Percentiles rank a stretch among this genome's conserved stretches.
Evolutionary conservation across 164 flowering plant species (phyloP).

Genomic region (Santalum album): DNA sequence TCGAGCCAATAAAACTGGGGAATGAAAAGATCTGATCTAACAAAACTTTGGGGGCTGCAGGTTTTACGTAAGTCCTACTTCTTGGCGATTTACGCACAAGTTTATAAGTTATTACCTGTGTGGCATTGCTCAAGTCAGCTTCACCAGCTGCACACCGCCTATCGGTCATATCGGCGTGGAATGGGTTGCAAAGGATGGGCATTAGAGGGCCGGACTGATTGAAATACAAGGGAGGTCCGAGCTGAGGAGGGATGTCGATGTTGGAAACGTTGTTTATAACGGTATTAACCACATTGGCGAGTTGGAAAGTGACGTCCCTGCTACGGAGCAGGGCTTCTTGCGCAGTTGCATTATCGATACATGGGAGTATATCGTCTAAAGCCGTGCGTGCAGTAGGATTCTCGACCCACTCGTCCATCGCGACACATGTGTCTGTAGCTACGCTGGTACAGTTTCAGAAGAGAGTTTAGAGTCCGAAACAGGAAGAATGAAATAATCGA

Average conservation of each 20-base stretch:
- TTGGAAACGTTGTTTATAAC: conserved; percentile 52
- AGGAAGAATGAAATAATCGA: too few relatives aligned
- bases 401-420: conserved; percentile 84
- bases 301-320: conserved; percentile 47
- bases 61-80: too few relatives aligned
- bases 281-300: conserved; percentile 41
- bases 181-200: conserved; percentile 68
- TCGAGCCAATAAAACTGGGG: too few relatives aligned
- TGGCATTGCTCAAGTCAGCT: conserved; percentile 42
- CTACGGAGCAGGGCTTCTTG: conserved; percentile 45
- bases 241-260: conserved; percentile 36
- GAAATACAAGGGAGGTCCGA: conserved; percentile 34
- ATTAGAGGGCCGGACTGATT: conserved; percentile 71
- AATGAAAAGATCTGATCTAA: too few relatives aligned
- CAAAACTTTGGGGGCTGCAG: too few relatives aligned
- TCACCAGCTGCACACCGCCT: conserved; percentile 43
- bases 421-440: conserved; percentile 67
- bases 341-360: conserved; percentile 75
- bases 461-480: too few relatives aligned
- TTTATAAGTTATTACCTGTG: conserved; percentile 45
- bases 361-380: conserved; percentile 75
- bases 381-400: conserved; percentile 83
- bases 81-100: too few relatives aligned
- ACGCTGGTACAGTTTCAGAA: conserved; percentile 52
- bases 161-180: conserved; percentile 24